Percentiles rank a stretch among this genome's conserved stretches.
phyloP scores from a whole-genome alignment of 257 asterid genomes.

The Striga asiatica region DNA sequence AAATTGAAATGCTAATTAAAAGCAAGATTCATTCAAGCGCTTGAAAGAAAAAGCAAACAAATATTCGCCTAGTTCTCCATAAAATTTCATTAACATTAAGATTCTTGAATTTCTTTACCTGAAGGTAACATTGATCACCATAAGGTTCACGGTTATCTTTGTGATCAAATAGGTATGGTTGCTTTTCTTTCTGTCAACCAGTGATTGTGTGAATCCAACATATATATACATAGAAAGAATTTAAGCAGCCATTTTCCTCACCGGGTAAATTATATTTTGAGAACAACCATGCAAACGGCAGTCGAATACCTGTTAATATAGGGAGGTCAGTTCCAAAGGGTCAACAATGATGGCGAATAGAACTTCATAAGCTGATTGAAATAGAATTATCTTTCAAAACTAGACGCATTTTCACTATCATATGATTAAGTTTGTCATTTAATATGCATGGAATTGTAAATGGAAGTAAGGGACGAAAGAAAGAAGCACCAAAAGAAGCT shows the following conservation, averaged over 20 bases:
- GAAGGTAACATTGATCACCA: constrained; percentile 70
- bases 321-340: no score
- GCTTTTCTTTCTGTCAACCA: constrained; percentile 63
- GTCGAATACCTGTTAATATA: constrained; percentile 61
- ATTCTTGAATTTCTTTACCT: constrained; percentile 45
- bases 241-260: constrained; percentile 28
- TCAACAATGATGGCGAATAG: background rate
- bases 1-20: no score
- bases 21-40: no score
- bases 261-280: constrained; percentile 52
- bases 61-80: no score
- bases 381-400: background rate
- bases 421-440: background rate
- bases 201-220: constrained; percentile 15
- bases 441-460: background rate
- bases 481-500: background rate
- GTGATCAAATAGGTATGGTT: constrained; percentile 38
- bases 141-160: constrained; percentile 74
- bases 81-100: no score
- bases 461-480: background rate
- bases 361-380: background rate
- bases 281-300: constrained; percentile 93
- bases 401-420: no score
- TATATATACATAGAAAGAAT: background rate
- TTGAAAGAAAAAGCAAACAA: no score